Percentiles rank a stretch among this genome's conserved stretches.
phyloP scores from a whole-genome alignment of 495 filamentous ascomycete genomes.

The Trichoderma virens region DNA sequence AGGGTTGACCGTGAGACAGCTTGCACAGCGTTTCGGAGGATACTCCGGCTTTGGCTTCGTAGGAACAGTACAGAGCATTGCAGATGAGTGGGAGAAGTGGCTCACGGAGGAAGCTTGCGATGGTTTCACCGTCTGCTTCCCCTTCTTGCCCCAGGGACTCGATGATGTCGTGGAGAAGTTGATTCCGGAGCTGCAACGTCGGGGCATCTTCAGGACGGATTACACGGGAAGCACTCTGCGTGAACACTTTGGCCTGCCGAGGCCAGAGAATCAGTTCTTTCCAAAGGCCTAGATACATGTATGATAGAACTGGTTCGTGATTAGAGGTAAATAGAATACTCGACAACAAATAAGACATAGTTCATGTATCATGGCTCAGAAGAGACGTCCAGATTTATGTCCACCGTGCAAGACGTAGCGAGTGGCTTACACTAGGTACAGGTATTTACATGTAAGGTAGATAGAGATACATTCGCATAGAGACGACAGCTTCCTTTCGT shows the following conservation, averaged over 20 bases:
- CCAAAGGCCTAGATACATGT: background rate
- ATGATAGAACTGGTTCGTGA: too few relatives aligned
- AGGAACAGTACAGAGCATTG: conserved; percentile 40
- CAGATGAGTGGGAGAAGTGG: conserved; percentile 43
- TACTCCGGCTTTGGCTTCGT: conserved; percentile 46
- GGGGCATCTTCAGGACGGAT: conserved; percentile 44
- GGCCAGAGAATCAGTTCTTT: conserved; percentile 47
- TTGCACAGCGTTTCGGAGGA: conserved; percentile 44
- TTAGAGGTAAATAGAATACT: too few relatives aligned
- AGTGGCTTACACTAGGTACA: too few relatives aligned
- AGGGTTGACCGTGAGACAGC: conserved; percentile 39
- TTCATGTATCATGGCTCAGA: too few relatives aligned
- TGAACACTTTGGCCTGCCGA: conserved; percentile 44
- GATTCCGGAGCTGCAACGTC: conserved; percentile 44
- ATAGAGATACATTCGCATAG: too few relatives aligned
- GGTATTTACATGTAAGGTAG: too few relatives aligned
- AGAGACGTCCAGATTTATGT: too few relatives aligned
- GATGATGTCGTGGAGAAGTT: conserved; percentile 41
- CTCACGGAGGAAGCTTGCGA: conserved; percentile 36
- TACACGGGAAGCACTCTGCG: conserved; percentile 32
- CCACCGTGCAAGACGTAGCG: too few relatives aligned
- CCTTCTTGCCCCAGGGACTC: conserved; percentile 43
- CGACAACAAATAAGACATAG: too few relatives aligned
- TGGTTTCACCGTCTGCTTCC: conserved; percentile 41
- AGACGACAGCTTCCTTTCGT: too few relatives aligned